Conservation (phyloP, 2,329 filamentous ascomycete species). For the Cytospora schulzeri region DNA sequence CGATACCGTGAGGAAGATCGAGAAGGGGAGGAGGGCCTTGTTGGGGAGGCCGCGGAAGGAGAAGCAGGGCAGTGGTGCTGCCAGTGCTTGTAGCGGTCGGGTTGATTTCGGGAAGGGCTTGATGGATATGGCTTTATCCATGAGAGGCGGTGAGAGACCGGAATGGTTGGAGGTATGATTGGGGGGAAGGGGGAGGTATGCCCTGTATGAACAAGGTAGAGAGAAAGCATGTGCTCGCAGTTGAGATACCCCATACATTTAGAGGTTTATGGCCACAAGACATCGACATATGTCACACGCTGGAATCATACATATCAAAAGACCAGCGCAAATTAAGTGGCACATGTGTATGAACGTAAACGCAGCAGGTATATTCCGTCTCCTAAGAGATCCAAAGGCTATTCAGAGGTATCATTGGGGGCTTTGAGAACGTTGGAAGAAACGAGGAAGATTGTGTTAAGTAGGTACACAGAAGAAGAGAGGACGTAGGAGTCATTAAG, state of each 20-base stretch:
- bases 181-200: neutral
- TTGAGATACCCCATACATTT: neutral
- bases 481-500: neutral
- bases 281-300: neutral
- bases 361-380: constrained; percentile 11
- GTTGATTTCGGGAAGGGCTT: constrained; percentile 10
- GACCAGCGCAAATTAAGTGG: neutral
- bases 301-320: neutral
- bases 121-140: constrained; percentile 20
- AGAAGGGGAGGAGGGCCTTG: constrained; percentile 46
- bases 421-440: neutral
- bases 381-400: constrained; percentile 17
- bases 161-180: constrained; percentile 23
- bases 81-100: neutral
- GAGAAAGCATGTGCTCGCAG: neutral
- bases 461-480: neutral
- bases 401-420: constrained; percentile 28
- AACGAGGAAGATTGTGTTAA: neutral
- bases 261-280: neutral
- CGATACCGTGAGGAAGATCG: constrained; percentile 55
- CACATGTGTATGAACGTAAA: neutral
- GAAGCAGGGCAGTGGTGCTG: neutral
- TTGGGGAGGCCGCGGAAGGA: constrained; percentile 30
- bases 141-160: constrained; percentile 13
- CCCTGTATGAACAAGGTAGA: neutral